Conservation (phyloP, 83 land plant genomes). For the Thuja plicata region DNA sequence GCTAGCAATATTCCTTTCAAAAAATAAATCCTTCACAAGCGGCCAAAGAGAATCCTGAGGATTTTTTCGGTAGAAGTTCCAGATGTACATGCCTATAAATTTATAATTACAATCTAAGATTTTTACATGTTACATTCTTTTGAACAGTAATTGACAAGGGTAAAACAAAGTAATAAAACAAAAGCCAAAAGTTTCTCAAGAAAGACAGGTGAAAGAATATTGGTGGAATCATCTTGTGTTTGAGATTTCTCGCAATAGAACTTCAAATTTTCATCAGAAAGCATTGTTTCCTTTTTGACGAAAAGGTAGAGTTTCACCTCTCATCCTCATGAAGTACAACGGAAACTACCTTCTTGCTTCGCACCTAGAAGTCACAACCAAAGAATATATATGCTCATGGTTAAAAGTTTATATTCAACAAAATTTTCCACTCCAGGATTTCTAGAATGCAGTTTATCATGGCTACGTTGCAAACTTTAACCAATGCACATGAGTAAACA, state of each 20-base stretch:
- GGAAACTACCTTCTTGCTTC: slow-evolving; percentile 11
- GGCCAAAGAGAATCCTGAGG: background rate
- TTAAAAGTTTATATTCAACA: background rate
- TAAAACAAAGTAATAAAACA: background rate
- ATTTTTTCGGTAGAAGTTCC: background rate
- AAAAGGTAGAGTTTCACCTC: background rate
- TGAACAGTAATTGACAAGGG: background rate
- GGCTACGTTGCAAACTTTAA: background rate
- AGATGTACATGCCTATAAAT: background rate
- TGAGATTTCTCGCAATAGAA: background rate
- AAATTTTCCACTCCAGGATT: background rate
- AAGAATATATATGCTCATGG: background rate
- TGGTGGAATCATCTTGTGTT: background rate
- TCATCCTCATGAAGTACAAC: slow-evolving; percentile 17
- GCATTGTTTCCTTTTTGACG: background rate
- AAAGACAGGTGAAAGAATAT: background rate
- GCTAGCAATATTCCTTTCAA: background rate
- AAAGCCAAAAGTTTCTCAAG: background rate
- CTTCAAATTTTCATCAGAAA: background rate
- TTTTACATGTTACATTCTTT: slow-evolving; percentile 1
- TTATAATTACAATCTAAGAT: background rate
- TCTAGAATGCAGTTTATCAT: background rate
- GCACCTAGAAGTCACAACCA: slow-evolving; percentile 6
- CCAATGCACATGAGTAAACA: background rate
- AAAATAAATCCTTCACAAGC: background rate